These are phyloP conservation scores for Colletotrichum sp. DNA, from an alignment of 2,329 filamentous ascomycete genomes.

Conservation along the genomic window DNA sequence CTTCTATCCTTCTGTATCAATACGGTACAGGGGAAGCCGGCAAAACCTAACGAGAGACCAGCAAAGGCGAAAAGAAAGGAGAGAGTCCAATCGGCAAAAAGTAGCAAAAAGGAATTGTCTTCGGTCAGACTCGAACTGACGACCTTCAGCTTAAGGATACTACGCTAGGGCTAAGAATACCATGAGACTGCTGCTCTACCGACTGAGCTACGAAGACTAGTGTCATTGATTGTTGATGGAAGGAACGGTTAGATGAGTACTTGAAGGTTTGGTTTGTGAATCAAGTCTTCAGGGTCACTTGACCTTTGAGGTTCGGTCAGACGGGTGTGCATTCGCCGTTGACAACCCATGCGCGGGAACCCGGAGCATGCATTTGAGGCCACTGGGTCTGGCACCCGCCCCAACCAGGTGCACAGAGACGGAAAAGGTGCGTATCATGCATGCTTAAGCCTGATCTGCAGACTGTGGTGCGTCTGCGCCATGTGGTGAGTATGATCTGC, in stretches of 20 bases:
- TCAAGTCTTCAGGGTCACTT: background rate
- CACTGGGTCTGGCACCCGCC: too few species aligned
- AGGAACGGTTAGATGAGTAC: background rate
- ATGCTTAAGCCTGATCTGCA: too few species aligned
- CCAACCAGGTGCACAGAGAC: too few species aligned
- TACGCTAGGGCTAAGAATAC: too few species aligned
- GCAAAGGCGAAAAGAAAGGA: too few species aligned
- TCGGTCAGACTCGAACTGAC: background rate
- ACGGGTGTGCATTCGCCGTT: background rate
- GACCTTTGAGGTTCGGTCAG: background rate
- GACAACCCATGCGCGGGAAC: background rate
- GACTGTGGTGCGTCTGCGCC: too few species aligned
- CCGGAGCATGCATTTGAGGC: background rate
- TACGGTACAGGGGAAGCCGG: too few species aligned
- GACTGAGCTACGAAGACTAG: background rate
- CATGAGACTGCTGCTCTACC: background rate
- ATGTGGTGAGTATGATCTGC: background rate
- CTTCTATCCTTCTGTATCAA: too few species aligned
- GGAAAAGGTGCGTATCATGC: too few species aligned
- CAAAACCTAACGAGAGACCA: accelerated
- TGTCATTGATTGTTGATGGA: background rate
- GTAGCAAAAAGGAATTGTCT: background rate
- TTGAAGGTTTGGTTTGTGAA: background rate
- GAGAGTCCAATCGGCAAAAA: background rate
- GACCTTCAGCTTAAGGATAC: background rate